Evolutionary conservation across 192 early-diverging fungal species (phyloP), one percentile per base, ranked within the genome.

Genomic region (Thoreauomyces humboldtii): DNA sequence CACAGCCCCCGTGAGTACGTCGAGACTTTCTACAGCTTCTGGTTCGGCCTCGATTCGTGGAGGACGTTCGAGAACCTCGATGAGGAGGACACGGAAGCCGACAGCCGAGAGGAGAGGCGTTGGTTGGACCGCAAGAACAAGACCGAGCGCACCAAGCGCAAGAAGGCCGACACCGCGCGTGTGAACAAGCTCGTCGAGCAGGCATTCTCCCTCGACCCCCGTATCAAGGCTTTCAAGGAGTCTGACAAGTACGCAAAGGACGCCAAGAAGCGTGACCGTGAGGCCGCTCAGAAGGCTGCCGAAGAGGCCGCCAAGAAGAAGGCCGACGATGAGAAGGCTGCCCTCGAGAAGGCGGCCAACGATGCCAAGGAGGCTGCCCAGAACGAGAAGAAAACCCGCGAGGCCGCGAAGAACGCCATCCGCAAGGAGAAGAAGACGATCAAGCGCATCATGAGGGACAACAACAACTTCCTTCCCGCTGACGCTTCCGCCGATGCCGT

Each of bases 151-250:
- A 84, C 89, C 41, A 87, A 88, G 69, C 83, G 81, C 61, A 98
- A 99, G 91, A 99, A 97, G 85, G 94, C 97, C 74, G 97, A 99
- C 81, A 95, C 87, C 73, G 81, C 88, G 61, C 88, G 97, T 64
- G 67, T 97, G 25, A 86, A 84, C 70, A 83, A 82, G 46, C 75
- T 97, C 55, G 92, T 96, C 34, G 93, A 95, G 64, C 82, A 86
- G 31, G 92, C 92, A 37, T 69, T 95, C 54, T 78, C 79, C 63
- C 42, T 83, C 32, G 97, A 99, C 76, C 95, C 95, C 47, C 90
- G 97, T 60, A 93, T 98, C 78, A 80, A 78, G 53, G 62, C 78
- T 36, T 96, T 93, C 86, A 92, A 88, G 73, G 88, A 91, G 73
- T 89, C 88, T 59, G 97, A 98, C 60, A 92, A 91, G 81, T 79